These are phyloP conservation scores for Exophiala xenobiotica DNA, from an alignment of 2,329 filamentous ascomycete species.

Conservation along the genomic window DNA sequence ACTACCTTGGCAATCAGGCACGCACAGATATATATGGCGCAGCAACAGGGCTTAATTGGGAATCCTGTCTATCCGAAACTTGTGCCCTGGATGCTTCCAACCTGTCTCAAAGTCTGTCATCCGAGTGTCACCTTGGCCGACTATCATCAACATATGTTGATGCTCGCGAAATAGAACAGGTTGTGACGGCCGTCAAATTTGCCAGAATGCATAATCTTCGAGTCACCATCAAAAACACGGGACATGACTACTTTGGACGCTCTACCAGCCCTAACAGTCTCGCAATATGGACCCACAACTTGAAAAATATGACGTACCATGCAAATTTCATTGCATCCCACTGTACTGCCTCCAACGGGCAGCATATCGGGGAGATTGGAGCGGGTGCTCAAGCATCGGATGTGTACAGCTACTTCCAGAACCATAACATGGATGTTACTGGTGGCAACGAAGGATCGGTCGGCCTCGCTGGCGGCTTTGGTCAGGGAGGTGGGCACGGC, in stretches of 20 bases:
- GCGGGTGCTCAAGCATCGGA: slow-evolving; percentile 36
- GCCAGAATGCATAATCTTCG: slow-evolving; percentile 29
- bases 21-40: not conserved
- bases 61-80: not conserved
- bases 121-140: not conserved
- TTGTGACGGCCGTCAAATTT: slow-evolving; percentile 7
- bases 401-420: slow-evolving; percentile 33
- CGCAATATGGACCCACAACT: slow-evolving; percentile 35
- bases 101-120: not conserved
- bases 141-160: not conserved
- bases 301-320: slow-evolving; percentile 32
- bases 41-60: not conserved
- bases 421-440: slow-evolving; percentile 34
- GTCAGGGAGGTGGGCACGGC: slow-evolving; percentile 36
- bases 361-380: slow-evolving; percentile 34
- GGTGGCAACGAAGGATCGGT: slow-evolving; percentile 32
- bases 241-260: slow-evolving; percentile 29
- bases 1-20: not conserved
- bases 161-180: not conserved
- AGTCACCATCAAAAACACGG: slow-evolving; percentile 31
- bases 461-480: slow-evolving; percentile 31
- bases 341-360: slow-evolving; percentile 33
- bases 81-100: not conserved
- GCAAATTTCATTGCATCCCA: slow-evolving; percentile 28
- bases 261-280: slow-evolving; percentile 35